phyloP scores from a whole-genome alignment of 768 basidiomycete genomes.

The Paxillus involutus region DNA sequence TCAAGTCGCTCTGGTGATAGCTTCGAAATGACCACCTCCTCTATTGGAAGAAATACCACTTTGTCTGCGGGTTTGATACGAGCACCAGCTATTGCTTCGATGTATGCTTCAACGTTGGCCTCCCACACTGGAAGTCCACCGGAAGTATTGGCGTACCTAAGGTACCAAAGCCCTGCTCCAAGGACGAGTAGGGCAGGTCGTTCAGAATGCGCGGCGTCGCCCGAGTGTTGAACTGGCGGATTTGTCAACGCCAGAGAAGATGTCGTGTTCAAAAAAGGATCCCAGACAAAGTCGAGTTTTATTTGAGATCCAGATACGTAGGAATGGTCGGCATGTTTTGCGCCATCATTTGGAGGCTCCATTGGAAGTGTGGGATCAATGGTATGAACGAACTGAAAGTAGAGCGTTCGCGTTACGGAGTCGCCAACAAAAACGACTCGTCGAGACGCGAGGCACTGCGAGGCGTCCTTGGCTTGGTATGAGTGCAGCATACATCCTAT shows the following conservation, averaged over 20 bases:
- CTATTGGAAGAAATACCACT: slow-evolving; percentile 77
- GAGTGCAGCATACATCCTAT: slow-evolving; percentile 79
- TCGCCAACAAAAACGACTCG: slow-evolving; percentile 82
- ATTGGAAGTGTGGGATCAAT: slow-evolving; percentile 59
- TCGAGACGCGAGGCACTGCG: slow-evolving; percentile 54
- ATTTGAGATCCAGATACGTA: slow-evolving; percentile 47
- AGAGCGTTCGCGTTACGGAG: slow-evolving; percentile 77
- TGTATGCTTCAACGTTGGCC: slow-evolving; percentile 63
- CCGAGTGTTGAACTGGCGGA: slow-evolving; percentile 1
- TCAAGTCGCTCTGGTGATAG: slow-evolving; percentile 60
- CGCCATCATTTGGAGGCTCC: slow-evolving; percentile 50
- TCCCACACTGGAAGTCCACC: slow-evolving; percentile 83
- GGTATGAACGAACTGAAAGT: slow-evolving; percentile 67
- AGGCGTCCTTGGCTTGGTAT: slow-evolving; percentile 56
- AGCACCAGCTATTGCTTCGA: slow-evolving; percentile 45
- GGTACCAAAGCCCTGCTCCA: slow-evolving; percentile 88
- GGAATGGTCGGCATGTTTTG: slow-evolving; percentile 69
- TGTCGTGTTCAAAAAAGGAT: slow-evolving; percentile 81
- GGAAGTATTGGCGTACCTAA: slow-evolving; percentile 68
- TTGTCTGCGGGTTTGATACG: slow-evolving; percentile 57
- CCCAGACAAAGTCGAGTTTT: slow-evolving; percentile 71
- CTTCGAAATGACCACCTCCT: slow-evolving; percentile 65
- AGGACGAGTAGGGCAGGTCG: slow-evolving; percentile 72
- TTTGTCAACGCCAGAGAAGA: slow-evolving; percentile 47
- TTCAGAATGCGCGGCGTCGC: slow-evolving; percentile 6